Base-by-base conservation (phyloP, 352 stramenopile genomes). In the Phytopythium montanum region DNA sequence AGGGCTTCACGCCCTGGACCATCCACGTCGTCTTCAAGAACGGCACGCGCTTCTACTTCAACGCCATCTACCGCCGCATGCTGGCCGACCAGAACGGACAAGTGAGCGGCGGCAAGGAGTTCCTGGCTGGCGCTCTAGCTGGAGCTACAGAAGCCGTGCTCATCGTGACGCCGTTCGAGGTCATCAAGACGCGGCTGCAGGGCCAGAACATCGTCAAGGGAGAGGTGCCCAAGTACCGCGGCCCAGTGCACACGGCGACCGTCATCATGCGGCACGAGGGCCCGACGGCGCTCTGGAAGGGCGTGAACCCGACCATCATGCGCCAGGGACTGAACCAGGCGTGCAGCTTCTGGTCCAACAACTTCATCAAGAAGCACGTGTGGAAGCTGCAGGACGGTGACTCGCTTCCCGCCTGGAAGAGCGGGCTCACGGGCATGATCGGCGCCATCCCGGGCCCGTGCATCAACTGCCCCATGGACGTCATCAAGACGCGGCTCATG, bases 121-220 rank as follows among this genome's bases (percentile, higher is more conserved):
- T 94, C 58, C 54, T 88, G 31, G 96, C 96, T 26, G 97, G 97
- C 28, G 83, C 98, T 7, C 60, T 95, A 5, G 95, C 90, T 10
- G 97, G 97, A 26, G 81, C 97, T 16, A 99, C 96, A 0, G 97
- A 99, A 67, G 96, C 96, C 23, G 80, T 98, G 70, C 68, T 99
- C 8, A 97, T 99, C 53, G 96, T 99, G 6, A 99, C 96, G 36
- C 97, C 97, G 13, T 98, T 98, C 21, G 97, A 99, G 75, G 97
- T 99, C 3, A 98, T 98, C 73, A 99, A 99, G 81, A 99, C 87
- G 83, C 86, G 97, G 58, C 94, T 99, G 80, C 96, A 99, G 72
- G 79, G 82, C 12, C 82, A 94, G 65, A 97, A 98, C 77, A 79
- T 92, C 26, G 57, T 94, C 55, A 86, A 85, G 65, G 85, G 85